Evolutionary conservation across 2,329 filamentous ascomycete species (phyloP), one percentile per base, ranked within the genome.

Genomic region (Arachnomyces sp.): DNA sequence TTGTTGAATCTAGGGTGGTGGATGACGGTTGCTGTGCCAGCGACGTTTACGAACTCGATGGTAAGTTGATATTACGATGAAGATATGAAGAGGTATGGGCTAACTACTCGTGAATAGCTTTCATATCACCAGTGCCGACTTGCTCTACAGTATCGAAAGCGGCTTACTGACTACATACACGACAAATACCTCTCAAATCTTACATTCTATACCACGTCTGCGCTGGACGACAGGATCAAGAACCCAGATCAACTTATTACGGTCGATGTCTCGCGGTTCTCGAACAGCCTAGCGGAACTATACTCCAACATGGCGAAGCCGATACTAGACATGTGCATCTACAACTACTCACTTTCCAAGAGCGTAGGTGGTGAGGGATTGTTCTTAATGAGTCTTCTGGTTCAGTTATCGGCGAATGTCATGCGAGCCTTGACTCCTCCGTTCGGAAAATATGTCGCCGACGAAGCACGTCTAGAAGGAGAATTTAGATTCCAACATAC

Each of bases 21-120:
- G 92, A 98, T 98, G 92, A 62, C 90, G 40, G 92, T 98, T 50
- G 90, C 92, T 17, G 75, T 98, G 12, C 92, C 92, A 7, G 92
- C 92, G 1, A 96, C 92, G 0, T 95, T 96, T 61, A 98, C 92
- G 31, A 98, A 98, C 64, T 95, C 89, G 1, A 98, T 98, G 92
- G 86, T 92, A 64, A 63, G 77, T 61, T 13, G 7, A 9, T 34
- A 37, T 31, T n/a, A 14, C 28, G 5, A 6, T 5, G 14, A 4
- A 12, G n/a, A 14, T 36, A 14, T 39, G 9, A 3, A n/a, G 14
- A 13, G 8, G 7, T 11, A 33, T 28, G 33, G 28, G 38, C 34
- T 29, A 33, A 28, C 42, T 46, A 38, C 48, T 34, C 33, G n/a
- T 32, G 11, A 7, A 42, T 55, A 93, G 86, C 74, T 96, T 32